Percentiles rank a stretch among this genome's conserved stretches.
Conservation (phyloP, 805 yeast genomes). For the Ogataea henricii region DNA sequence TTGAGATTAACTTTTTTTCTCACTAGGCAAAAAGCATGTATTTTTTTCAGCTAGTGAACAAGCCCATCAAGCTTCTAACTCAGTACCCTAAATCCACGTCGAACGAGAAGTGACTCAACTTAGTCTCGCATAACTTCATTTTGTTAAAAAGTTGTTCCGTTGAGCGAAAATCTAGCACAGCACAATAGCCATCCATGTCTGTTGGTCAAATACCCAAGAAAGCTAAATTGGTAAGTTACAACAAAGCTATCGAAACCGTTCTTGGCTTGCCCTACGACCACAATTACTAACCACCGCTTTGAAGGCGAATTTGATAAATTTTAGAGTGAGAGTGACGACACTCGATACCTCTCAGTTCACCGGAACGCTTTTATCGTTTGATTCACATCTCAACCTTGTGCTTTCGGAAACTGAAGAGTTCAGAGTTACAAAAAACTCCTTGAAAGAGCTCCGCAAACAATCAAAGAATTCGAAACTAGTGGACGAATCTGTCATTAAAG, state of each 20-base stretch:
- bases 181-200: slow-evolving; percentile 24
- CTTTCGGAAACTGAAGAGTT: slow-evolving; percentile 83
- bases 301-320: slow-evolving; percentile 67
- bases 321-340: slow-evolving; percentile 70
- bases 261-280: too few species aligned
- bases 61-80: too few species aligned
- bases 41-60: too few species aligned
- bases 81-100: too few species aligned
- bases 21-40: neutral
- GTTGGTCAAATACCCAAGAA: slow-evolving; percentile 41
- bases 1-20: neutral
- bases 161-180: neutral
- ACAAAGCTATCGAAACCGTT: too few species aligned
- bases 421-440: slow-evolving; percentile 67
- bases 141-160: too few species aligned
- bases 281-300: slow-evolving; percentile 16
- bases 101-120: neutral
- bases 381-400: slow-evolving; percentile 85
- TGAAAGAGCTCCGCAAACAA: slow-evolving; percentile 18
- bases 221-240: slow-evolving; percentile 44
- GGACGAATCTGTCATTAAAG: slow-evolving; percentile 45
- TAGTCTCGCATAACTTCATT: too few species aligned
- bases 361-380: slow-evolving; percentile 86
- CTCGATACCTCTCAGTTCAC: slow-evolving; percentile 76
- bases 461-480: slow-evolving; percentile 16